Percentiles rank a stretch among this genome's conserved stretches.
phyloP scores from a whole-genome alignment of 78 protist species.

The Protostelium mycophagum region DNA sequence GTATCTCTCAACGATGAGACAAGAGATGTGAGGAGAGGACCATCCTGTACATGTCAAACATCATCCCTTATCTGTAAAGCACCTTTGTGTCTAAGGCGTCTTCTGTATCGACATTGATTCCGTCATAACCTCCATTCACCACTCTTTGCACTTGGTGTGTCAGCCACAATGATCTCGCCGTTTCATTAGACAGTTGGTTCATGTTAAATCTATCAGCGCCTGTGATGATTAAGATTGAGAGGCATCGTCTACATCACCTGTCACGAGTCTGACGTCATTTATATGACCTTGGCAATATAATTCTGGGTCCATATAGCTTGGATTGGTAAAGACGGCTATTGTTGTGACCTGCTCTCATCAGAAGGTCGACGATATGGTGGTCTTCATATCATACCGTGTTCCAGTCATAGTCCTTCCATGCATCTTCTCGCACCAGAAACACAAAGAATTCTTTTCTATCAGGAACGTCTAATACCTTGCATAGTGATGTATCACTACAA shows the following conservation, averaged over 20 bases:
- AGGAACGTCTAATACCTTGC: not conserved
- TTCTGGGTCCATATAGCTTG: not conserved
- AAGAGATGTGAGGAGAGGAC: slow-evolving; percentile 14
- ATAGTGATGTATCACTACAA: not conserved
- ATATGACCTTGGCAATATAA: not conserved
- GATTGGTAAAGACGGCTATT: not conserved
- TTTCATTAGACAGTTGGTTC: slow-evolving; percentile 13
- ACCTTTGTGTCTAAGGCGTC: not conserved
- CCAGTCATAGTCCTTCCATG: not conserved
- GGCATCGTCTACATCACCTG: not conserved
- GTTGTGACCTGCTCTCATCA: not conserved
- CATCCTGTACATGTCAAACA: slow-evolving; percentile 6
- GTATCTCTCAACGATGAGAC: slow-evolving; percentile 16
- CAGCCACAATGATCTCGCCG: slow-evolving; percentile 21
- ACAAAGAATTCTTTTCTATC: not conserved
- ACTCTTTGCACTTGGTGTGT: slow-evolving; percentile 6
- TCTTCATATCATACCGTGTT: not conserved
- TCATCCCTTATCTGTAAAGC: not conserved
- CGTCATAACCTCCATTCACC: slow-evolving; percentile 12
- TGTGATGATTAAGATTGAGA: not conserved
- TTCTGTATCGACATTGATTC: slow-evolving; percentile 54
- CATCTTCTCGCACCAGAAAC: not conserved
- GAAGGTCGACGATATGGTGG: not conserved
- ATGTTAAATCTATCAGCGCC: slow-evolving; percentile 9
- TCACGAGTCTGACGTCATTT: not conserved